Base-by-base conservation (phyloP, 176 grass and related monocot species). In the Poa annua region DNA sequence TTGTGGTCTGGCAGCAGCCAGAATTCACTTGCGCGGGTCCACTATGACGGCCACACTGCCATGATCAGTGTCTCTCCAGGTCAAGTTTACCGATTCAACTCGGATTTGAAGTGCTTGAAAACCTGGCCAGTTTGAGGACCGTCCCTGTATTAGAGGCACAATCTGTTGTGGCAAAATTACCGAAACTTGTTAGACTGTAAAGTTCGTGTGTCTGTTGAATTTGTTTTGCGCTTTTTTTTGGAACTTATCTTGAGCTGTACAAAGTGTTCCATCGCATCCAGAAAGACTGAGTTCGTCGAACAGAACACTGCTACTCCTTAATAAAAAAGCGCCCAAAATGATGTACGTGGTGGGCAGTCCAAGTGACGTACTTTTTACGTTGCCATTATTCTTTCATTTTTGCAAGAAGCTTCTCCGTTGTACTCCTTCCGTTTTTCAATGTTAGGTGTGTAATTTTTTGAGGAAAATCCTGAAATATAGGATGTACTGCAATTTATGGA, bases 101-200 rank as follows among this genome's bases (percentile, higher is more conserved):
- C 38, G 16, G 76, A 95, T 72, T 80, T 98, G 75, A 91, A 88
- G 68, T 95, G 96, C 87, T 45, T 95, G 72, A 88, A 91, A 49
- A 87, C 17, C 42, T 89, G 52, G 32, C 17, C 77, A 76, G 51
- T 85, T 4, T 85, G 82, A 89, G 42, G 39, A 76, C 35, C 38
- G 38, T 41, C 38, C 38, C 5, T 41, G 38, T 41, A 32, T 71
- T 32, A 3, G 22, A 83, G 54, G 54, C 20, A 12, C 12, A 33
- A 15, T 3, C 20, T 34, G 15, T 10, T 48, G 2, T 0, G 3
- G 8, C 7, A 8, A 50, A 57, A 52, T 16, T 34, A 49, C 20
- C 1, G 14, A 68, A 66, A 38, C 25, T 88, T 77, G 61, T 32
- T 33, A 63, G 16, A 63, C 60, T 26, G 2, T 15, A 63, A 63